A percentile compares a stretch with the other conserved stretches of the same genome.
Evolutionary conservation across 2,329 filamentous ascomycete genomes (phyloP).

Genomic region (Xylaria sp.): DNA sequence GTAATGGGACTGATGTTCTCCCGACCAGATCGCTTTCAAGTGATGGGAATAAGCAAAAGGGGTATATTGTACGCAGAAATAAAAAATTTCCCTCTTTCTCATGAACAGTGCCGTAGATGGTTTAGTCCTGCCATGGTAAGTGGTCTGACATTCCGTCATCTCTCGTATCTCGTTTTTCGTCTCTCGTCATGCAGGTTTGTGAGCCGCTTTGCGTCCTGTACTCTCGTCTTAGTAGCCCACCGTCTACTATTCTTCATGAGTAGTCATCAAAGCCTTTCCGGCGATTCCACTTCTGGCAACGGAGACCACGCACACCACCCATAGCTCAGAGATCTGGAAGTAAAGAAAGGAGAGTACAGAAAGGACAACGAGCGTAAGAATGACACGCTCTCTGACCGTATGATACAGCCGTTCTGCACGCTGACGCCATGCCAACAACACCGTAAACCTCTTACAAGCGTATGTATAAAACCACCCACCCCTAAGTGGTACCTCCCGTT

Average conservation of each 20-base stretch:
- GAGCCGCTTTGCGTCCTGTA: neutral
- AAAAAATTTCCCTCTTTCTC: neutral
- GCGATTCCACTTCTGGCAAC: neutral
- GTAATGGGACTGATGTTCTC: no score
- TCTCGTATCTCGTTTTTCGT: constrained; percentile 19
- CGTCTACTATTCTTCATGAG: neutral
- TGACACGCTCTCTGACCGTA: constrained; percentile 21
- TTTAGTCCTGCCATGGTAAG: neutral
- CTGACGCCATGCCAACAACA: constrained; percentile 11
- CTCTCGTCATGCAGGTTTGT: constrained; percentile 12
- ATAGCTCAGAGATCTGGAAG: neutral
- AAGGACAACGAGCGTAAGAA: neutral
- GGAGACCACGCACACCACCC: neutral
- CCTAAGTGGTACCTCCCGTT: neutral
- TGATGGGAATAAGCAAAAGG: constrained; percentile 17
- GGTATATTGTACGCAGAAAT: constrained; percentile 23
- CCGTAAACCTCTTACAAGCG: constrained; percentile 9
- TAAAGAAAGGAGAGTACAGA: constrained; percentile 11
- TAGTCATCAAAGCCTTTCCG: neutral
- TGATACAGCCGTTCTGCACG: constrained; percentile 36
- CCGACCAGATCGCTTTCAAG: neutral
- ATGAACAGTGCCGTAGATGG: neutral
- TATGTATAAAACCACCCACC: constrained; percentile 10
- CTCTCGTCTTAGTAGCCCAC: neutral
- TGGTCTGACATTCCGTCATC: constrained; percentile 15